These are phyloP conservation scores for Dipodascus geniculatus DNA, from an alignment of 805 yeast genomes.

Conservation along the genomic window DNA sequence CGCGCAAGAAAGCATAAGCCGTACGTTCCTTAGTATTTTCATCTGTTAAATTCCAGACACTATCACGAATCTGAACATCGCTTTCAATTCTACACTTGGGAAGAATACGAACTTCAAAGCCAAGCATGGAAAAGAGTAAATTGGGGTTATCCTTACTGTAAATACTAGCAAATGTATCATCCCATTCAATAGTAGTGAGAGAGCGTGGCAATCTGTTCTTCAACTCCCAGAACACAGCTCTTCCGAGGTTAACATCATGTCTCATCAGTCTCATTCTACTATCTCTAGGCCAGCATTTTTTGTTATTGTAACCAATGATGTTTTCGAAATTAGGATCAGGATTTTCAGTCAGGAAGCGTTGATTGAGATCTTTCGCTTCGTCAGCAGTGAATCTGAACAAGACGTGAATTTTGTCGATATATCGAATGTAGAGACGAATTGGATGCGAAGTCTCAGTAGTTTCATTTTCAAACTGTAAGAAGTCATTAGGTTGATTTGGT, in stretches of 20 bases:
- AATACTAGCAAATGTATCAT: constrained; percentile 70
- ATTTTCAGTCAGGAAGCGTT: constrained; percentile 66
- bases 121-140: constrained; percentile 80
- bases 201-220: constrained; percentile 69
- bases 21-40: constrained; percentile 69
- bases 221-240: constrained; percentile 89
- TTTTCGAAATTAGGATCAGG: constrained; percentile 91
- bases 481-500: constrained; percentile 58
- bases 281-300: constrained; percentile 92
- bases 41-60: constrained; percentile 82
- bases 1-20: constrained; percentile 78
- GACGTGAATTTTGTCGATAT: constrained; percentile 70
- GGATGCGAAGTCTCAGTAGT: constrained; percentile 61
- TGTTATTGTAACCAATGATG: constrained; percentile 74
- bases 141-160: constrained; percentile 88
- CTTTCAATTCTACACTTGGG: constrained; percentile 60
- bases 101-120: constrained; percentile 81
- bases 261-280: constrained; percentile 82
- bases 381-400: constrained; percentile 62
- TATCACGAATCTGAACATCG: constrained; percentile 50
- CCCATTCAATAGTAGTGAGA: constrained; percentile 66
- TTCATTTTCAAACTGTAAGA: constrained; percentile 52
- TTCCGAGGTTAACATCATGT: constrained; percentile 82
- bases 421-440: constrained; percentile 67
- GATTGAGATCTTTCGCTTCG: constrained; percentile 65